These are phyloP conservation scores for Catharanthus roseus DNA, from an alignment of 257 asterid species.

Conservation along the genomic window DNA sequence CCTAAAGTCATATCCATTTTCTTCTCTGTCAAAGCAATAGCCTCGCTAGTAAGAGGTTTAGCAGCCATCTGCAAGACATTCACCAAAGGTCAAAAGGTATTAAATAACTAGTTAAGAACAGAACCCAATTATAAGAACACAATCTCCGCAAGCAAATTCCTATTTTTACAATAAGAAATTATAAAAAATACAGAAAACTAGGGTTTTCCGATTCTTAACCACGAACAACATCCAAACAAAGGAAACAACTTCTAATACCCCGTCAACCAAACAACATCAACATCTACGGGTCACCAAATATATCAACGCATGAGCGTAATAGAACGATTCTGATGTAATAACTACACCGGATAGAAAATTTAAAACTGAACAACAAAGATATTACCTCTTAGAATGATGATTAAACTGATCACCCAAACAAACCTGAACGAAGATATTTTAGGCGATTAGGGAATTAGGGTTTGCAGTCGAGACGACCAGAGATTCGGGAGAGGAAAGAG, in stretches of 20 bases:
- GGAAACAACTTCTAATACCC: neutral
- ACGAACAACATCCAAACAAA: neutral
- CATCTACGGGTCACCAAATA: neutral
- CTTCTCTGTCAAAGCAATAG: constrained; percentile 89
- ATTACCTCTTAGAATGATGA: constrained; percentile 27
- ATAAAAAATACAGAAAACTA: neutral
- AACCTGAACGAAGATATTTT: neutral
- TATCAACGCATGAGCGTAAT: neutral
- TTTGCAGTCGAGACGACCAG: constrained; percentile 10
- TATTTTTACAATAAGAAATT: no score
- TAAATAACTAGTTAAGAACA: neutral
- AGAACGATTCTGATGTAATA: neutral
- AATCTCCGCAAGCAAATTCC: neutral
- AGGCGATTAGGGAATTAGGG: constrained; percentile 26
- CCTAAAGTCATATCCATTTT: constrained; percentile 94
- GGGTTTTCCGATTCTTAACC: constrained; percentile 5
- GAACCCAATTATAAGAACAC: neutral
- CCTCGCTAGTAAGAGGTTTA: constrained; percentile 54
- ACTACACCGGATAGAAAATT: neutral
- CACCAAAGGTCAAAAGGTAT: neutral
- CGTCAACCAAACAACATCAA: no score
- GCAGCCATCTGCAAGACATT: constrained; percentile 55
- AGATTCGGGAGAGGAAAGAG: neutral
- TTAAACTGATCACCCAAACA: neutral
- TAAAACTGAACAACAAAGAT: neutral